phyloP scores from a whole-genome alignment of 202 grass and related monocot species.

The Tripidium arundinaceum region DNA sequence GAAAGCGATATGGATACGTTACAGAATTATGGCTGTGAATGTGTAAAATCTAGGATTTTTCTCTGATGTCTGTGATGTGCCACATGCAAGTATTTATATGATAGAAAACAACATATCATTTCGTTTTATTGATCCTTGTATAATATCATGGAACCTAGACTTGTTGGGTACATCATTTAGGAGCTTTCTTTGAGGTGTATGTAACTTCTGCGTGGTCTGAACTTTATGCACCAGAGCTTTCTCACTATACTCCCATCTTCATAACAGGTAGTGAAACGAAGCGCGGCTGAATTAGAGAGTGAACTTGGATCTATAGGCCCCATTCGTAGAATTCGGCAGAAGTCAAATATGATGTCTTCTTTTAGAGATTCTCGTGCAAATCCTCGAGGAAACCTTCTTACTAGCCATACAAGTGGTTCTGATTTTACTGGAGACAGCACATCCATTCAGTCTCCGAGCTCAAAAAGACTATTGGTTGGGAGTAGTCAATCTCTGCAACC shows the following conservation, averaged over 20 bases:
- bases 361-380: constrained; percentile 27
- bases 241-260: constrained; percentile 1
- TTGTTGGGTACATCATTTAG: constrained; percentile 1
- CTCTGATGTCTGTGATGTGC: not conserved
- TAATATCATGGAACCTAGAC: not conserved
- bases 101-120: not conserved
- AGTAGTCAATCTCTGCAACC: constrained; percentile 32
- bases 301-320: constrained; percentile 62
- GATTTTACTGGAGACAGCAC: constrained; percentile 16
- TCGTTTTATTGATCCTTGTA: constrained; percentile 7
- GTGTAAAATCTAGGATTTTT: constrained; percentile 4
- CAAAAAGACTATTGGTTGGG: constrained; percentile 39
- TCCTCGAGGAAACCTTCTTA: constrained; percentile 42
- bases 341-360: constrained; percentile 59
- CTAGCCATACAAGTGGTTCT: constrained; percentile 28
- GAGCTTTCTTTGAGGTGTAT: not conserved
- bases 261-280: constrained; percentile 75
- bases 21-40: not conserved
- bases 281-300: constrained; percentile 47
- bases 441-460: constrained; percentile 2
- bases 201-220: constrained; percentile 7
- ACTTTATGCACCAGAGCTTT: constrained; percentile 21
- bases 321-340: constrained; percentile 85
- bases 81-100: not conserved
- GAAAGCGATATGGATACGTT: not conserved